Percentiles rank a stretch among this genome's conserved stretches.
Conservation (phyloP, 495 filamentous ascomycete genomes). For the Xylaria venustula region DNA sequence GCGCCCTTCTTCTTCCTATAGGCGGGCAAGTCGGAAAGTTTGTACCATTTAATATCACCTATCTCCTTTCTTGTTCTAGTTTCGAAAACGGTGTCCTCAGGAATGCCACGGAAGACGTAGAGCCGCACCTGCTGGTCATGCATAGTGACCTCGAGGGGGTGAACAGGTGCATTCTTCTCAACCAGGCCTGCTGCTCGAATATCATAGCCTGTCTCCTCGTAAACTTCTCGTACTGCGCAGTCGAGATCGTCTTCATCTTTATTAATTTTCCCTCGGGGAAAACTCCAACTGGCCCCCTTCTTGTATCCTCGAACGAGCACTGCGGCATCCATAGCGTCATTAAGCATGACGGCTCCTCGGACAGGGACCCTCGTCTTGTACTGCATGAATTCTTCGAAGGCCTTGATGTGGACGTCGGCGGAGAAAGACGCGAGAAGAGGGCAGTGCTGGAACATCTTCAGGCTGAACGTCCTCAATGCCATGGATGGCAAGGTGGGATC, state of each 20-base stretch:
- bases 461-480: slow-evolving; percentile 75
- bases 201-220: slow-evolving; percentile 93
- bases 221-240: slow-evolving; percentile 90
- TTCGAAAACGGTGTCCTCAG: slow-evolving; percentile 81
- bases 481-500: slow-evolving; percentile 83
- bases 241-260: slow-evolving; percentile 89
- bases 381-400: slow-evolving; percentile 83
- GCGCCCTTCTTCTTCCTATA: slow-evolving; percentile 65
- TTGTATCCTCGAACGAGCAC: slow-evolving; percentile 97
- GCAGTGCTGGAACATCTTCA: slow-evolving; percentile 89
- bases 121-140: slow-evolving; percentile 87
- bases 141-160: slow-evolving; percentile 83
- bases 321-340: slow-evolving; percentile 84
- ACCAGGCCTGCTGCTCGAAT: slow-evolving; percentile 70
- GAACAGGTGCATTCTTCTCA: slow-evolving; percentile 62
- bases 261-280: slow-evolving; percentile 95
- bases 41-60: slow-evolving; percentile 92
- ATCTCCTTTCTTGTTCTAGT: slow-evolving; percentile 95
- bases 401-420: slow-evolving; percentile 68
- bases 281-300: slow-evolving; percentile 94
- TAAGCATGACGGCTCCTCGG: slow-evolving; percentile 87
- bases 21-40: slow-evolving; percentile 80
- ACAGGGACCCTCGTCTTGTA: slow-evolving; percentile 96
- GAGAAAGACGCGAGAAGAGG: slow-evolving; percentile 81
- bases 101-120: slow-evolving; percentile 85